Evolutionary conservation across 2,329 filamentous ascomycete species (phyloP).

Genomic region (Didymella pinodella): DNA sequence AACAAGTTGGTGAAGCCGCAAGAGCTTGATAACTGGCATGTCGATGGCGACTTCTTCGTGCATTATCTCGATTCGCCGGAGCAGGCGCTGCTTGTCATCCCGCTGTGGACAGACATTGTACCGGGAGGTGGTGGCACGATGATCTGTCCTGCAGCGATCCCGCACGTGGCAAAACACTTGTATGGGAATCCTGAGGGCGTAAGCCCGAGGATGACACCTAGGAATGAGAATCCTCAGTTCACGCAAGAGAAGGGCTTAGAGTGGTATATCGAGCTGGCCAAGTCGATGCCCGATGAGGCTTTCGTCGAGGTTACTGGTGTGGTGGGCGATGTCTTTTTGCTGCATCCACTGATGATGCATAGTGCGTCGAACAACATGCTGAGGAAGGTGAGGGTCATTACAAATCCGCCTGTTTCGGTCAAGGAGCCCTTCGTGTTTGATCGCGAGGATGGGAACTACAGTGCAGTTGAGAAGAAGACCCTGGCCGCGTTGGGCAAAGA

Average conservation of each 20-base stretch:
- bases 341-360: conserved; percentile 70
- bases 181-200: conserved; percentile 71
- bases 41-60: conserved; percentile 76
- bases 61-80: conserved; percentile 76
- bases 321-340: conserved; percentile 65
- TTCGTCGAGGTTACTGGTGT: conserved; percentile 65
- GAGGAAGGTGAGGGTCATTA: conserved; percentile 61
- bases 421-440: conserved; percentile 63
- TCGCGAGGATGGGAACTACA: conserved; percentile 60
- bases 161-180: conserved; percentile 63
- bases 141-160: conserved; percentile 68
- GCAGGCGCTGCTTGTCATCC: conserved; percentile 73
- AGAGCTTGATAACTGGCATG: conserved; percentile 69
- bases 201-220: conserved; percentile 69
- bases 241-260: conserved; percentile 52
- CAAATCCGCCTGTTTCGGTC: conserved; percentile 63
- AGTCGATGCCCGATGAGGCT: conserved; percentile 45
- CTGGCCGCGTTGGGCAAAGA: conserved; percentile 59
- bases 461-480: conserved; percentile 65
- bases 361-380: conserved; percentile 60
- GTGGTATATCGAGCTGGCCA: conserved; percentile 57
- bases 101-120: conserved; percentile 70
- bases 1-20: conserved; percentile 60
- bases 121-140: conserved; percentile 69
- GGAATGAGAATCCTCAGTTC: conserved; percentile 58